phyloP scores from a whole-genome alignment of 441 rosid genomes.

The Euphorbia schlechtendalii region DNA sequence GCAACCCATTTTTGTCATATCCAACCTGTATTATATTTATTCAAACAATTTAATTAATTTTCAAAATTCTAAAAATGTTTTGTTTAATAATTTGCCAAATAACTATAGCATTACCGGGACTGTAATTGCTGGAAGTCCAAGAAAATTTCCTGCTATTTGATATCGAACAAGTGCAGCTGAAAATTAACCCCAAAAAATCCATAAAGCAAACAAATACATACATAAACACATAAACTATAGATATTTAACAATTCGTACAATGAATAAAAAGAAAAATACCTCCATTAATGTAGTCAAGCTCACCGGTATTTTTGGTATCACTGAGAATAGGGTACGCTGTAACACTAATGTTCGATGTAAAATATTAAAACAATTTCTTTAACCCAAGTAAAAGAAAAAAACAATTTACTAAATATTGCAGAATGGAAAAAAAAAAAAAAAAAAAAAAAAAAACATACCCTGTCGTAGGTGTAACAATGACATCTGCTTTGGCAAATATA shows the following conservation, averaged over 20 bases:
- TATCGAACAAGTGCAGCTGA: conserved; percentile 70
- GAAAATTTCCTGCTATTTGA: conserved; percentile 67
- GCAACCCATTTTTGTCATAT: conserved; percentile 57
- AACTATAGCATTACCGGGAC: conserved; percentile 30
- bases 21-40: conserved; percentile 36
- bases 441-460: conserved; percentile 33
- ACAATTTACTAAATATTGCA: too few species aligned
- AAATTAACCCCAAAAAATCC: not conserved
- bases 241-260: not conserved
- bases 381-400: too few species aligned
- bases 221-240: not conserved
- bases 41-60: not conserved
- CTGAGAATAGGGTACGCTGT: conserved; percentile 51
- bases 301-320: conserved; percentile 52
- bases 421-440: too few species aligned
- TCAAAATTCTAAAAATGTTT: not conserved
- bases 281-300: conserved; percentile 70
- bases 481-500: conserved; percentile 50
- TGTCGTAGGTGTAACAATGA: conserved; percentile 66
- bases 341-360: conserved; percentile 16
- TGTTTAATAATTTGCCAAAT: not conserved
- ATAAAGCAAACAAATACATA: not conserved
- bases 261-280: conserved; percentile 28
- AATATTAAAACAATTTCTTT: not conserved
- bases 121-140: conserved; percentile 54